Evolutionary conservation across 345 rosid genomes (phyloP), one percentile per base, ranked within the genome.

Genomic region (Gossypium ekmanianum): DNA sequence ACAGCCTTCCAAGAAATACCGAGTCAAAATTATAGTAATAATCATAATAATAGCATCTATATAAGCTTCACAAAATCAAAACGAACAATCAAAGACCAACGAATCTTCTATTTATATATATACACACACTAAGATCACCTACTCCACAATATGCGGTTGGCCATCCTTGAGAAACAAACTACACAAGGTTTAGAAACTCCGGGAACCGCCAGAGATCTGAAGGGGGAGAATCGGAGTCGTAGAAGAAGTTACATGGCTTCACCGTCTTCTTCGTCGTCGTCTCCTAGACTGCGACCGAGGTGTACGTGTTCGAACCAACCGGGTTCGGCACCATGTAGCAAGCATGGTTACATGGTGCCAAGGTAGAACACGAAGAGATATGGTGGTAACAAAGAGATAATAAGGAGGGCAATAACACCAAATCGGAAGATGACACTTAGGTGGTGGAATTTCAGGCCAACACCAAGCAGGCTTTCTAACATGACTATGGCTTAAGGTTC

Each of bases 391-490:
- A 87, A 76, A 68, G 88, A 87, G 61, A 74, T 87, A 2, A 56
- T 85, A 70, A 63, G 82, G 72, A 83, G 90, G 77, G 90, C 88
- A 24, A 68, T 87, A 76, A 57, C 90, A 57, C 87, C 85, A 0
- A 78, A 68, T 54, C 80, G 83, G 41, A 75, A 83, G 84, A 71
- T 85, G 83, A 83, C 79, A 59, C 82, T 85, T 72, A 68, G 86
- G 76, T 78, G 91, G 89, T 81, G 44, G 81, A 85, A 84, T 43
- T 87, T 85, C 83, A 79, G 71, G 72, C 85, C 91, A 57, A 82
- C 88, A 24, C 88, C 88, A 12, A 87, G 86, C 65, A 24, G 91
- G 44, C 87, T 87, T 9, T 80, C 87, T 76, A 78, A 77, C 66
- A 82, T 87, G 88, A 85, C 87, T 17, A 78, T 55, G 52, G 80